Evolutionary conservation across 441 rosid genomes (phyloP).

Genomic region (Populus tomentosa): DNA sequence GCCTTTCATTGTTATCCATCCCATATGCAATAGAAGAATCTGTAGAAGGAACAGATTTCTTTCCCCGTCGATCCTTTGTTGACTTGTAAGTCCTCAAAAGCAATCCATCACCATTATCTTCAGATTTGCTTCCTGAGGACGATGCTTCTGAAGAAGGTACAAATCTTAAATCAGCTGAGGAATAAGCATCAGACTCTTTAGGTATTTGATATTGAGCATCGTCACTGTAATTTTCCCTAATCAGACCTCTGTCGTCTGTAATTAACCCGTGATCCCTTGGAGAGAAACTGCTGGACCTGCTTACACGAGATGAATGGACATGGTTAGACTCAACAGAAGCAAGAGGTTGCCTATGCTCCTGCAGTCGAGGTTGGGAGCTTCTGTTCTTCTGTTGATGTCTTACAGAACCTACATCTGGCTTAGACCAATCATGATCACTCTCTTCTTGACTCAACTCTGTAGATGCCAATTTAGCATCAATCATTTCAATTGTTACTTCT

Average conservation of each 20-base stretch:
- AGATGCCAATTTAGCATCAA: constrained; percentile 41
- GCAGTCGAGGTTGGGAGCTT: background rate
- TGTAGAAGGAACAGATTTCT: constrained; percentile 45
- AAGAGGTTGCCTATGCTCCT: constrained; percentile 10
- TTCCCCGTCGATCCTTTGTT: constrained; percentile 41
- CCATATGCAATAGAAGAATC: constrained; percentile 34
- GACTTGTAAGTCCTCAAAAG: constrained; percentile 9
- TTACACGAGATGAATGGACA: constrained; percentile 1
- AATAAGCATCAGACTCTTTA: constrained; percentile 7
- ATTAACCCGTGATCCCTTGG: background rate
- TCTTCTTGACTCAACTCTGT: constrained; percentile 42
- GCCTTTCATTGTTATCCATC: constrained; percentile 21
- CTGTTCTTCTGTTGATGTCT: constrained; percentile 35
- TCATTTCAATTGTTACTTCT: constrained; percentile 48
- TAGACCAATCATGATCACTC: constrained; percentile 65
- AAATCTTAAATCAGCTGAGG: background rate
- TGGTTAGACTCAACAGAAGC: constrained; percentile 7
- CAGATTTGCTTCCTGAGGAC: constrained; percentile 30
- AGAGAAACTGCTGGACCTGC: constrained; percentile 3
- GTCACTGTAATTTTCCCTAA: background rate
- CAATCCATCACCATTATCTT: constrained; percentile 74
- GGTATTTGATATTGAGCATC: constrained; percentile 7
- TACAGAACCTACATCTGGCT: constrained; percentile 37
- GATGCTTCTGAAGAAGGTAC: constrained; percentile 1
- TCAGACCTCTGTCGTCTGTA: background rate